Evolutionary conservation across 176 grass and related monocot species (phyloP), one percentile per base, ranked within the genome.

Genomic region (Saccharum spontaneum): DNA sequence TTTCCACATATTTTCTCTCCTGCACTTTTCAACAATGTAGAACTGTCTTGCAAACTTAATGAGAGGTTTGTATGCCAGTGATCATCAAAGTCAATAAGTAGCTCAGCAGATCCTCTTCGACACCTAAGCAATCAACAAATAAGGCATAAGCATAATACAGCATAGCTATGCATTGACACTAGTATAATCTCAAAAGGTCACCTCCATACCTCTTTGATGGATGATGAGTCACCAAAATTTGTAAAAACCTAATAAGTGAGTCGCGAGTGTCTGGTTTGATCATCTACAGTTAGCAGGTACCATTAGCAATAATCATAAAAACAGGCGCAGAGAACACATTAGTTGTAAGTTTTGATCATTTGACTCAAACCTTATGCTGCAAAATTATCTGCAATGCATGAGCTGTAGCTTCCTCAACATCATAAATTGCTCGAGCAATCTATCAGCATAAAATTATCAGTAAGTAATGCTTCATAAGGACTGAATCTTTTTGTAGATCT

Each of bases 211-310:
- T 95, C 92, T 92, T 99, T 64, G 97, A 99, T 73, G 97, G 97
- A 94, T 99, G 97, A 87, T 94, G 97, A 77, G 88, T 79, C 69
- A 90, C 93, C 78, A 94, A 92, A 96, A 94, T 94, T 88, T 99
- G 97, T 66, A 94, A 87, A 85, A 99, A 96, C 79, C 87, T 95
- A 84, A 99, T 63, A 50, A 99, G 93, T 22, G 93, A 62, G 62
- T 89, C 85, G 59, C 88, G 97, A 60, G 88, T 96, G 69, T 94
- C 90, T 84, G 81, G 57, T 86, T 92, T 94, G 62, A 99, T 91
- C 97, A 92, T 96, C 97, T 99, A 82, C 49, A 94, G 67, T 87
- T 76, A 62, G 73, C 67, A 62, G 30, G 77, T 67, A 86, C 55
- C n/a, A 78, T 76, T 84, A 49, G 34, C 60, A 61, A 72, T 55